Percentiles rank a stretch among this genome's conserved stretches.
Evolutionary conservation across 306 rosid genomes (phyloP).

Genomic region (Comarum palustre): DNA sequence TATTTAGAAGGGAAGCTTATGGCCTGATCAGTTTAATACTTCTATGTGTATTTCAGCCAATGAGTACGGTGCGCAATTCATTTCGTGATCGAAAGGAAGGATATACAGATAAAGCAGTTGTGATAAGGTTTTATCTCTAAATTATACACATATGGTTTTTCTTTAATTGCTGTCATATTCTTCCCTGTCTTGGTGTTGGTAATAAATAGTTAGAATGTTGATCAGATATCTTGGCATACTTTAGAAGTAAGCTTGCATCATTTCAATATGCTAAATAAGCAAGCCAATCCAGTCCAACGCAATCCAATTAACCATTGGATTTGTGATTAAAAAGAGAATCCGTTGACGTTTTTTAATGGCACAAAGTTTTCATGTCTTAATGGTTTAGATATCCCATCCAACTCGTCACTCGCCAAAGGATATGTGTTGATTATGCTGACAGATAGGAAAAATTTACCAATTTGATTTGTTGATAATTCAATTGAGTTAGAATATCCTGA

Average conservation of each 20-base stretch:
- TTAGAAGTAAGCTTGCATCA: not conserved
- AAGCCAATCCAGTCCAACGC: not conserved
- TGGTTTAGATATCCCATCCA: not conserved
- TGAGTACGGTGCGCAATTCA: slow-evolving; percentile 74
- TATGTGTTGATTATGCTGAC: not conserved
- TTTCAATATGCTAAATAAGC: not conserved
- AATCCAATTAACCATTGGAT: not conserved
- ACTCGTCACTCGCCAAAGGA: not conserved
- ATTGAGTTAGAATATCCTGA: not conserved
- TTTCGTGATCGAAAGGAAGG: slow-evolving; percentile 84
- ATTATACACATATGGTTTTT: not conserved
- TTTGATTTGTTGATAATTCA: not conserved
- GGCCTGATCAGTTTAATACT: not conserved
- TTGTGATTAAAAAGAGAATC: not conserved
- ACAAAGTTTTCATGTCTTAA: not conserved
- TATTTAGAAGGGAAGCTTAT: not conserved
- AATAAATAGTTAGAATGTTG: not conserved
- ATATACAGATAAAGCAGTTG: slow-evolving; percentile 86
- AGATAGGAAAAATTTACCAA: not conserved
- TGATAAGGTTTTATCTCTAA: slow-evolving; percentile 51
- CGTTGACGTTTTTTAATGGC: not conserved
- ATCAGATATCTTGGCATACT: not conserved
- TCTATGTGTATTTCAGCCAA: slow-evolving; percentile 54
- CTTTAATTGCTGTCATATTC: not conserved
- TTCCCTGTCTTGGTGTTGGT: not conserved